Conservation (phyloP, 139 green algal genomes). For the Trebouxia sp. region DNA sequence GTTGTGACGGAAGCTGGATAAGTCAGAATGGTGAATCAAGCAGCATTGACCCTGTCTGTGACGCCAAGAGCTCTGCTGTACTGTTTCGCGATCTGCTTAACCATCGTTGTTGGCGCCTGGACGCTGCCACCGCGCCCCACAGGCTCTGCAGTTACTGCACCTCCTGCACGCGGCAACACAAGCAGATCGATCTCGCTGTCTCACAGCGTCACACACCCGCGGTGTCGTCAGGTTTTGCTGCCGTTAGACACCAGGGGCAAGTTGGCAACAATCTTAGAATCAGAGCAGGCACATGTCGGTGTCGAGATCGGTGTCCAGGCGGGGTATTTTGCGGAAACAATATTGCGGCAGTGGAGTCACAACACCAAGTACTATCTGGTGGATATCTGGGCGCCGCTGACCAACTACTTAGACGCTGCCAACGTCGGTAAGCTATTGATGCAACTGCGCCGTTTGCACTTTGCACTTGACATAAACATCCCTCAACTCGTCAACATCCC, state of each 20-base stretch:
- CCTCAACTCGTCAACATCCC: neutral
- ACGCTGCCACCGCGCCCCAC: neutral
- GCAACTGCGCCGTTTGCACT: too few relatives aligned
- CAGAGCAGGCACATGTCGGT: slow-evolving; percentile 19
- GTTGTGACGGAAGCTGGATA: too few relatives aligned
- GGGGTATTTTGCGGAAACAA: slow-evolving; percentile 9
- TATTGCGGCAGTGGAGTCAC: slow-evolving; percentile 4
- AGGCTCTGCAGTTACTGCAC: neutral
- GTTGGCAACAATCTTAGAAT: slow-evolving; percentile 11
- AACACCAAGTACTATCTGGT: slow-evolving; percentile 32
- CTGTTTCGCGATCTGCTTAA: neutral
- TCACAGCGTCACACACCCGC: neutral
- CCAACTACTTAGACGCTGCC: neutral
- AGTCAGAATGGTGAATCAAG: too few relatives aligned
- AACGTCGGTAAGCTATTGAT: neutral
- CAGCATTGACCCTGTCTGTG: too few relatives aligned
- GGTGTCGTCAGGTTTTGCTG: neutral
- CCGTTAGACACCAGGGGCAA: neutral
- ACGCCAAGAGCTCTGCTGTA: neutral
- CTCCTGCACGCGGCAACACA: neutral
- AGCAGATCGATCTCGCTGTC: neutral
- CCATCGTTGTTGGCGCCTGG: neutral
- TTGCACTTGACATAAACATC: neutral
- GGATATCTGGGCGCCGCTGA: slow-evolving; percentile 28
- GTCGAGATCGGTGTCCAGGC: slow-evolving; percentile 32